Conservation (phyloP, 495 filamentous ascomycete species). For the Darksidea phi region DNA sequence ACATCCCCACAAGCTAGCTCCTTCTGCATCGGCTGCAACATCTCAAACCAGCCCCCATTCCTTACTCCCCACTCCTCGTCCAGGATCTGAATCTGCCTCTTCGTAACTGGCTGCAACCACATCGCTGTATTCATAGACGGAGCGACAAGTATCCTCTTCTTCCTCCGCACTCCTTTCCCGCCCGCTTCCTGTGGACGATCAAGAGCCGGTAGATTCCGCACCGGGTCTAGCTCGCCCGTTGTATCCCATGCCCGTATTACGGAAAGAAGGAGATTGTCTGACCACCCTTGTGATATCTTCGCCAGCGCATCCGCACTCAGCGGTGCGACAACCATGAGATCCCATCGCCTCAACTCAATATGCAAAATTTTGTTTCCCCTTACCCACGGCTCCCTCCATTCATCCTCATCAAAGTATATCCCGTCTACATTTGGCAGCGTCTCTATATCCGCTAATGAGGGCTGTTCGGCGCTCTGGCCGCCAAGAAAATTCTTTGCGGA, state of each 20-base stretch:
- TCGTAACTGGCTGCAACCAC: conserved; percentile 83
- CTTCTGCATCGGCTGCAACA: conserved; percentile 69
- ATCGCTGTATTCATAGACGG: conserved; percentile 87
- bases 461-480: conserved; percentile 69
- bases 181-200: conserved; percentile 6
- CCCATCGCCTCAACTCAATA: conserved; percentile 79
- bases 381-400: conserved; percentile 75
- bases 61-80: conserved; percentile 68
- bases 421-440: conserved; percentile 62
- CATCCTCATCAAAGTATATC: conserved; percentile 74
- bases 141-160: conserved; percentile 62
- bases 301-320: conserved; percentile 76
- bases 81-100: conserved; percentile 64
- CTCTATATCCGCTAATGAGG: conserved; percentile 53
- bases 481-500: conserved; percentile 69
- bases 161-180: conserved; percentile 5
- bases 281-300: conserved; percentile 67
- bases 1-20: conserved; percentile 78
- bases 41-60: conserved; percentile 67
- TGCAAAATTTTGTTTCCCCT: conserved; percentile 71
- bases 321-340: conserved; percentile 78
- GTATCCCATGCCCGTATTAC: conserved; percentile 90
- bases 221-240: conserved; percentile 56
- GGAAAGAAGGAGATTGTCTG: conserved; percentile 65
- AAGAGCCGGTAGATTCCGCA: conserved; percentile 17